A percentile compares a stretch with the other conserved stretches of the same genome.
phyloP scores from a whole-genome alignment of 202 grass and related monocot genomes.

The Musa balbisiana region DNA sequence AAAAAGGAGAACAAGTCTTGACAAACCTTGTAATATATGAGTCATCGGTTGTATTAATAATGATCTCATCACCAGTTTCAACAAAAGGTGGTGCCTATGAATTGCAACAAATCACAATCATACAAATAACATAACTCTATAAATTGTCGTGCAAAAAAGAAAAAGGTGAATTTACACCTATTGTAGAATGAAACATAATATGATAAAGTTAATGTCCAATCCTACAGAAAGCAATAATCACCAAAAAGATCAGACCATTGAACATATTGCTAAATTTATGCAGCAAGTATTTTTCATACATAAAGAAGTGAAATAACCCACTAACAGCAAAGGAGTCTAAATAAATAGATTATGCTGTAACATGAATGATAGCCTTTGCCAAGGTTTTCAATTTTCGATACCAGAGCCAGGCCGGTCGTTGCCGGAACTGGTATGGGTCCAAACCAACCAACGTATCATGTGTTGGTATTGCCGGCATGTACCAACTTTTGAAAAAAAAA shows the following conservation, averaged over 20 bases:
- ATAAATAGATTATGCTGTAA: too few relatives aligned
- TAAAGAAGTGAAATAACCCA: too few relatives aligned
- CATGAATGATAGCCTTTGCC: too few relatives aligned
- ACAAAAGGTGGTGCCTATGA: slow-evolving; percentile 76
- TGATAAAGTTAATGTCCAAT: not conserved
- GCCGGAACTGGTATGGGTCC: too few relatives aligned
- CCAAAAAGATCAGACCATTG: not conserved
- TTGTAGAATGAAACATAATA: not conserved
- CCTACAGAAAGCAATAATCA: not conserved
- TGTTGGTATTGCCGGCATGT: too few relatives aligned
- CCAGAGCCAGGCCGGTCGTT: too few relatives aligned
- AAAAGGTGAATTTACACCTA: not conserved
- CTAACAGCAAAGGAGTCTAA: too few relatives aligned
- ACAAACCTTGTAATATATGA: slow-evolving; percentile 73
- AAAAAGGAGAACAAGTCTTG: not conserved
- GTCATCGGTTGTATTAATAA: slow-evolving; percentile 78
- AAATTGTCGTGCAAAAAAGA: not conserved
- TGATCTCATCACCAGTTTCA: slow-evolving; percentile 69
- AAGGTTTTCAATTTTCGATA: too few relatives aligned
- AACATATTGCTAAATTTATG: not conserved
- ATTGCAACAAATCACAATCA: slow-evolving; percentile 14
- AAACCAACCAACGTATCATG: too few relatives aligned
- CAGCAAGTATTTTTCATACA: too few relatives aligned
- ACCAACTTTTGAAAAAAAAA: too few relatives aligned
- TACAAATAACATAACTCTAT: not conserved